Conservation (phyloP, 179 eudicot species). For the Drosera spatulata region DNA sequence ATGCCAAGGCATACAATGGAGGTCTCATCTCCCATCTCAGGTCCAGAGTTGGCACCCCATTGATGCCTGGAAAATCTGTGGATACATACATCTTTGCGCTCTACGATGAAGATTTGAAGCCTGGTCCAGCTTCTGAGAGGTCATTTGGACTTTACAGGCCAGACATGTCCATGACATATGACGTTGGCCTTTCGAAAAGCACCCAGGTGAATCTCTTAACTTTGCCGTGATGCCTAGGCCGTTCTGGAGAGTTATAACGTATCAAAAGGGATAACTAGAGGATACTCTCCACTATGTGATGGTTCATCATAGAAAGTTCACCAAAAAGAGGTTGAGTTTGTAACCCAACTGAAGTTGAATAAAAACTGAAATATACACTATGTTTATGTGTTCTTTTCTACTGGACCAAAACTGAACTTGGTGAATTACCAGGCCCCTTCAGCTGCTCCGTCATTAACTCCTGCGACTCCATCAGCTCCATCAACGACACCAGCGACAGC, state of each 20-base stretch:
- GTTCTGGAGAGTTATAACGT: no score
- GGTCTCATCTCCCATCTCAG: slow-evolving; percentile 18
- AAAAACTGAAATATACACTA: no score
- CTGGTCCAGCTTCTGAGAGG: slow-evolving; percentile 77
- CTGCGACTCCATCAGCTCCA: slow-evolving; percentile 25
- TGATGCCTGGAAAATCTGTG: slow-evolving; percentile 89
- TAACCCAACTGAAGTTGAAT: no score
- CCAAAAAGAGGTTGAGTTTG: no score
- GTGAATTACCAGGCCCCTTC: background rate
- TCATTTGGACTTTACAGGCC: slow-evolving; percentile 79
- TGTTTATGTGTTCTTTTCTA: no score
- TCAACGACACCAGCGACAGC: slow-evolving; percentile 14
- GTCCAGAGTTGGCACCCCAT: slow-evolving; percentile 25
- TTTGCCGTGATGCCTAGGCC: no score
- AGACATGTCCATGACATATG: slow-evolving; percentile 55
- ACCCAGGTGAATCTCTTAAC: slow-evolving; percentile 34
- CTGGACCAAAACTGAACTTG: no score
- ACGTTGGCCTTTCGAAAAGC: slow-evolving; percentile 53
- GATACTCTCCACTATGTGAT: no score
- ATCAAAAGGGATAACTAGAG: no score
- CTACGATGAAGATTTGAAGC: slow-evolving; percentile 85
- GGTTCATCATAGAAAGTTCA: no score
- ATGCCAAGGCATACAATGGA: slow-evolving; percentile 25
- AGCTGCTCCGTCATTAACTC: slow-evolving; percentile 6
- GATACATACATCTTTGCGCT: slow-evolving; percentile 93